A percentile compares a stretch with the other conserved stretches of the same genome.
Conservation (phyloP, 2,329 filamentous ascomycete species). For the Lasiodiplodia gonubiensis region DNA sequence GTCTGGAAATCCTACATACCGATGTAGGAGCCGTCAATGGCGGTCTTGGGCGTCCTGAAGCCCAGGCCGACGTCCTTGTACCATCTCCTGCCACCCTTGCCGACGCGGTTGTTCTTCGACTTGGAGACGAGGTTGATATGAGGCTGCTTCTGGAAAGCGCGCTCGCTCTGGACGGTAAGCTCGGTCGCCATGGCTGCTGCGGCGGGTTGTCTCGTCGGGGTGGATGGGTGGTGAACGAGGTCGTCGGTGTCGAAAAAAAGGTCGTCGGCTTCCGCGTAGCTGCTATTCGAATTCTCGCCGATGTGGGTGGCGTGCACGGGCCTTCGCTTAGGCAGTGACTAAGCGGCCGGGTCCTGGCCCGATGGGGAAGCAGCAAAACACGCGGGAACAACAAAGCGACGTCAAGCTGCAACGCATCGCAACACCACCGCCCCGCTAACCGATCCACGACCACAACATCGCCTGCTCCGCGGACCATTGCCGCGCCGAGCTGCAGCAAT, state of each 20-base stretch:
- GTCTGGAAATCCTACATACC: constrained; percentile 66
- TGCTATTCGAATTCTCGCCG: constrained; percentile 13
- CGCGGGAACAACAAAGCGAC: constrained; percentile 27
- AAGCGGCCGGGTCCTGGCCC: constrained; percentile 17
- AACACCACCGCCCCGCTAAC: constrained; percentile 1
- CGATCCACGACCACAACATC: neutral
- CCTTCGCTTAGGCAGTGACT: constrained; percentile 26
- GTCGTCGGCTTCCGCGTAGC: constrained; percentile 14
- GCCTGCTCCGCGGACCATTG: neutral
- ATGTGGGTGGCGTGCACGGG: constrained; percentile 24
- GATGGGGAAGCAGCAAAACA: constrained; percentile 28
- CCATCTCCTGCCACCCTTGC: constrained; percentile 94
- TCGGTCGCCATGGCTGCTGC: constrained; percentile 52
- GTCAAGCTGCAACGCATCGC: constrained; percentile 7
- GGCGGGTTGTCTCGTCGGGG: constrained; percentile 32
- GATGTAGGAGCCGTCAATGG: constrained; percentile 99
- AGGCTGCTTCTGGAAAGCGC: constrained; percentile 99
- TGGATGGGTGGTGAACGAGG: constrained; percentile 26
- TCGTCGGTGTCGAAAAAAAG: constrained; percentile 28
- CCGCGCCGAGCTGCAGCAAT: constrained; percentile 3
- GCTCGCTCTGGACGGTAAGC: constrained; percentile 90
- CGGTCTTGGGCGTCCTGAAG: constrained; percentile 97
- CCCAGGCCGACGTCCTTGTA: constrained; percentile 99
- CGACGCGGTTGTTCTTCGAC: constrained; percentile 78
- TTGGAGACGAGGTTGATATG: constrained; percentile 99